These are phyloP conservation scores for Ochromonas danica DNA, from an alignment of 108 stramenopile species.

Conservation along the genomic window DNA sequence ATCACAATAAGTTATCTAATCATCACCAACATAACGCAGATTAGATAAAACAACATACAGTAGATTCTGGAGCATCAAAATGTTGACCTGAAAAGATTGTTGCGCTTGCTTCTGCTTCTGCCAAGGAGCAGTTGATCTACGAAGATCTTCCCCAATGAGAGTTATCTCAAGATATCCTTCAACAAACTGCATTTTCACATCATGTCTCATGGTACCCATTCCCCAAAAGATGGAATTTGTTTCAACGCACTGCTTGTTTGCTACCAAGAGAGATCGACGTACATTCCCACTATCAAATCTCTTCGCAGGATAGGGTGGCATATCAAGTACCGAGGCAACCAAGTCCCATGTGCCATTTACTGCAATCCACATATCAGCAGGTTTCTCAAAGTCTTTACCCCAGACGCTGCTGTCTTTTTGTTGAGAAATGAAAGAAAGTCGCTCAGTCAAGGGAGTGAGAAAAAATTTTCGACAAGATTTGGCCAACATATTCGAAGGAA, in stretches of 20 bases:
- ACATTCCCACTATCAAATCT: not conserved
- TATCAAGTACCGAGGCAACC: not conserved
- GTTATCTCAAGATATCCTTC: not conserved
- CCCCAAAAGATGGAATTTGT: not conserved
- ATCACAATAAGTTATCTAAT: no score
- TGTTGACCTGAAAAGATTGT: not conserved
- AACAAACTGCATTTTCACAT: not conserved
- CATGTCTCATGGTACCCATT: not conserved
- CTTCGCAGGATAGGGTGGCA: not conserved
- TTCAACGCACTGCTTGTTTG: not conserved
- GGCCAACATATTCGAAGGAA: not conserved
- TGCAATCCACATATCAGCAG: not conserved
- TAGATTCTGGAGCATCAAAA: not conserved
- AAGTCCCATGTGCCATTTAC: constrained; percentile 1
- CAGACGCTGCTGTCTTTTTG: no score
- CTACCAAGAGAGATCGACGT: not conserved
- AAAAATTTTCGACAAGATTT: not conserved
- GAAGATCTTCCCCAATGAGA: not conserved
- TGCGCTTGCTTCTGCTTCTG: no score
- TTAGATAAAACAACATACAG: no score
- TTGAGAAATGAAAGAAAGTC: not conserved
- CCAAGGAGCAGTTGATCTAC: not conserved
- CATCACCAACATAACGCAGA: no score
- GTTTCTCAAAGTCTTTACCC: not conserved
- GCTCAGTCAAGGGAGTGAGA: not conserved